Conservation (phyloP, 75 land plant species). For the Cryptomeria japonica region DNA sequence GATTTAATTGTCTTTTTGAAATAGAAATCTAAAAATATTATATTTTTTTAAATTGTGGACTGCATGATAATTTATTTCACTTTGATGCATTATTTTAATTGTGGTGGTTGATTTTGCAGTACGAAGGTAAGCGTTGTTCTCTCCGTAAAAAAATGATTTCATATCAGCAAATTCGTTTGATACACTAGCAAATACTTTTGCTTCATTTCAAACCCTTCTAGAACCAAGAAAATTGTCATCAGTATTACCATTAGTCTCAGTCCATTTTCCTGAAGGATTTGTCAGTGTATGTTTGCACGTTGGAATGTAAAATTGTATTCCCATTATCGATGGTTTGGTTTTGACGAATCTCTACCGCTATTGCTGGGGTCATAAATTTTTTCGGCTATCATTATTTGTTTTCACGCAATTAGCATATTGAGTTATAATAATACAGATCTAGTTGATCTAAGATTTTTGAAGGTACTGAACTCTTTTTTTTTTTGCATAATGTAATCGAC, state of each 20-base stretch:
- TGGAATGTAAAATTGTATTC: neutral
- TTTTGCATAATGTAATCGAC: neutral
- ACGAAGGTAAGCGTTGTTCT: too few relatives aligned
- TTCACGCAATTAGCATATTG: neutral
- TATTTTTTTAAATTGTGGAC: too few relatives aligned
- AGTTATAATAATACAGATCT: neutral
- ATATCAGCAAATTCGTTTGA: neutral
- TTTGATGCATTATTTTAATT: too few relatives aligned
- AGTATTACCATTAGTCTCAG: neutral
- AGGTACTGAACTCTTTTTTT: neutral
- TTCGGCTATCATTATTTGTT: neutral
- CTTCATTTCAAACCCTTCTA: neutral
- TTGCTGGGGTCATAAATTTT: neutral
- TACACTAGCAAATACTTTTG: neutral
- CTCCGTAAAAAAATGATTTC: slow-evolving; percentile 19
- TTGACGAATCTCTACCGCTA: neutral
- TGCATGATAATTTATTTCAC: too few relatives aligned
- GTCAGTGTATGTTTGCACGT: neutral
- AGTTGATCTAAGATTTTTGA: neutral
- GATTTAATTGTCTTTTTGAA: too few relatives aligned
- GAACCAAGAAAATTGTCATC: neutral
- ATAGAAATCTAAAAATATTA: too few relatives aligned
- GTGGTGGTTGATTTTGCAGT: too few relatives aligned
- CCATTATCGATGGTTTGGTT: neutral
- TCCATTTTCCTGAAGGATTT: neutral